Percentiles rank a stretch among this genome's conserved stretches.
Conservation (phyloP, 352 stramenopile species). For the Plasmopara viticola region DNA sequence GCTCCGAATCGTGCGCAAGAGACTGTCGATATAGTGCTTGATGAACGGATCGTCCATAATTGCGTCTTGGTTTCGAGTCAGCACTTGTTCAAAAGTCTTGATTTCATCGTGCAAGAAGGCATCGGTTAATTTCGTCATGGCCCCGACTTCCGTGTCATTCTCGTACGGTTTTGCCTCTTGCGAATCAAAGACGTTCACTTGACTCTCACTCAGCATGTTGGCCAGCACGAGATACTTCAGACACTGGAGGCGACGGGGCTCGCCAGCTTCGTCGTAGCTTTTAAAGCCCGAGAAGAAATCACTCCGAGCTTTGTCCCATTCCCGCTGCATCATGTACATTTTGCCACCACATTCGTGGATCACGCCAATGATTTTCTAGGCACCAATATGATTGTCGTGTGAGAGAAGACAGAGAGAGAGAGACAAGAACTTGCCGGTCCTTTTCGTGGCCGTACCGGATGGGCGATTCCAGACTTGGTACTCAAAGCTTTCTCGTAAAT, state of each 20-base stretch:
- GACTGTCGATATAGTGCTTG: slow-evolving; percentile 90
- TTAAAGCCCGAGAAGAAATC: slow-evolving; percentile 96
- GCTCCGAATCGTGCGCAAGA: slow-evolving; percentile 91
- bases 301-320: slow-evolving; percentile 90
- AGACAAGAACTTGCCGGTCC: neutral
- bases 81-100: slow-evolving; percentile 90
- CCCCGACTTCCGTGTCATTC: slow-evolving; percentile 92
- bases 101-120: slow-evolving; percentile 95
- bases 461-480: slow-evolving; percentile 86
- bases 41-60: slow-evolving; percentile 96
- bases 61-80: slow-evolving; percentile 74
- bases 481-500: slow-evolving; percentile 89
- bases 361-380: slow-evolving; percentile 87
- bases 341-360: slow-evolving; percentile 95
- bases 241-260: slow-evolving; percentile 86
- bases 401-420: no score
- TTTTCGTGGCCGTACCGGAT: slow-evolving; percentile 43
- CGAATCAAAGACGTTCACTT: slow-evolving; percentile 94
- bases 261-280: slow-evolving; percentile 94
- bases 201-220: slow-evolving; percentile 92
- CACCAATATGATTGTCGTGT: neutral
- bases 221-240: slow-evolving; percentile 94
- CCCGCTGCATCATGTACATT: slow-evolving; percentile 94
- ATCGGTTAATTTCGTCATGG: slow-evolving; percentile 94
- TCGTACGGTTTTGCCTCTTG: slow-evolving; percentile 90